Percentiles rank a stretch among this genome's conserved stretches.
Conservation (phyloP, 1,284 basidiomycete genomes). For the Testicularia cyperi region DNA sequence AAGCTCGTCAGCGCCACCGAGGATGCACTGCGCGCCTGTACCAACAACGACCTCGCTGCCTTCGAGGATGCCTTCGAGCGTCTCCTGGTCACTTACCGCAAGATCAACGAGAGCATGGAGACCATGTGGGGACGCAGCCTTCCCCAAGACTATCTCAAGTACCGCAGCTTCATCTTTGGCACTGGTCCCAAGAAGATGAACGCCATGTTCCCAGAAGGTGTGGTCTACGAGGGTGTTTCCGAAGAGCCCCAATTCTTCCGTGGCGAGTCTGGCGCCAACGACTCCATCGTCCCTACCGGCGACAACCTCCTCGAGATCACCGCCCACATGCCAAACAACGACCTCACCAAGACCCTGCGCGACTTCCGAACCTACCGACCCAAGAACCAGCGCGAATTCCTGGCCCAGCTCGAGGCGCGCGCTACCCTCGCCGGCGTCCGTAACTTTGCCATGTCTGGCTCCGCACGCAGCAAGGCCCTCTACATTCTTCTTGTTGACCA, state of each 20-base stretch:
- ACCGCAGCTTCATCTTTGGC: constrained; percentile 57
- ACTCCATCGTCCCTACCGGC: constrained; percentile 44
- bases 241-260: constrained; percentile 41
- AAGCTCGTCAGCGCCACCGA: constrained; percentile 43
- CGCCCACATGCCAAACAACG: constrained; percentile 50
- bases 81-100: constrained; percentile 34
- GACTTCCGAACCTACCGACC: constrained; percentile 57
- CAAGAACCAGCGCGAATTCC: constrained; percentile 44
- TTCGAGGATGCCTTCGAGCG: constrained; percentile 43
- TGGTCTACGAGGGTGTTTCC: constrained; percentile 49
- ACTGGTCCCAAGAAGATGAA: constrained; percentile 52
- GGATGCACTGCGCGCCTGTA: constrained; percentile 40
- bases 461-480: constrained; percentile 35
- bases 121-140: constrained; percentile 53
- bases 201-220: constrained; percentile 56
- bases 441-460: constrained; percentile 30
- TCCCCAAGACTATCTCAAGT: constrained; percentile 51
- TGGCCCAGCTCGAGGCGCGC: constrained; percentile 45
- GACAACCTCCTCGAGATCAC: constrained; percentile 59
- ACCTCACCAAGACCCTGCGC: constrained; percentile 51
- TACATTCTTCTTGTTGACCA: constrained; percentile 56
- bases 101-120: constrained; percentile 55
- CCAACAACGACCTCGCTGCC: constrained; percentile 17
- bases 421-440: constrained; percentile 34
- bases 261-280: constrained; percentile 52